These are phyloP conservation scores for Trichoderma cornu-damae DNA, from an alignment of 2,329 filamentous ascomycete species.

Conservation along the genomic window DNA sequence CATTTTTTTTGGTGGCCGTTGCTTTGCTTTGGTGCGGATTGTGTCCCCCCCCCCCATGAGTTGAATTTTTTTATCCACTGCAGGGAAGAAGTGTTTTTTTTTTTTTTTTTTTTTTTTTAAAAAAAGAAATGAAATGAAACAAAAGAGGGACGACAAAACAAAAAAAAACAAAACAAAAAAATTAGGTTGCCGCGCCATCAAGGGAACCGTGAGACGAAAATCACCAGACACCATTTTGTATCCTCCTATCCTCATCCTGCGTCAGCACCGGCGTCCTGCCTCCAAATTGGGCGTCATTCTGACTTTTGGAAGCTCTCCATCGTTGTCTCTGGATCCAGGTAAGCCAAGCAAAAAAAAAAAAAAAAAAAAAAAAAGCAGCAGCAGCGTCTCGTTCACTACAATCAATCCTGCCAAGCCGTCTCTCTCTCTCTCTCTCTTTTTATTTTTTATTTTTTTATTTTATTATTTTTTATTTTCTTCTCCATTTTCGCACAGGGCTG, in stretches of 20 bases:
- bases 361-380: no score
- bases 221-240: slow-evolving; percentile 2
- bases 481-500: slow-evolving; percentile 7
- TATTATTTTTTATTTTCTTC: not conserved
- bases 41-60: not conserved
- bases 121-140: not conserved
- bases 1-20: slow-evolving; percentile 18
- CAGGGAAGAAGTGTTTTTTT: no score
- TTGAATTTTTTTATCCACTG: not conserved
- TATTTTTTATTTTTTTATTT: no score
- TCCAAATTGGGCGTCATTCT: not conserved
- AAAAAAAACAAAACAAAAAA: not conserved
- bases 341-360: no score
- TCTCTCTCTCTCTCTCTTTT: no score
- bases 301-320: not conserved
- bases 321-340: not conserved
- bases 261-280: not conserved
- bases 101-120: no score
- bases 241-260: not conserved
- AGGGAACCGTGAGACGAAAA: not conserved
- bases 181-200: not conserved
- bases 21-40: slow-evolving; percentile 10
- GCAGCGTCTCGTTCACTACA: not conserved
- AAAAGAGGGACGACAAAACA: not conserved
- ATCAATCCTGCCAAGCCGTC: no score